Conservation (phyloP, 805 yeast species). For the Grigorovia jiainica region DNA sequence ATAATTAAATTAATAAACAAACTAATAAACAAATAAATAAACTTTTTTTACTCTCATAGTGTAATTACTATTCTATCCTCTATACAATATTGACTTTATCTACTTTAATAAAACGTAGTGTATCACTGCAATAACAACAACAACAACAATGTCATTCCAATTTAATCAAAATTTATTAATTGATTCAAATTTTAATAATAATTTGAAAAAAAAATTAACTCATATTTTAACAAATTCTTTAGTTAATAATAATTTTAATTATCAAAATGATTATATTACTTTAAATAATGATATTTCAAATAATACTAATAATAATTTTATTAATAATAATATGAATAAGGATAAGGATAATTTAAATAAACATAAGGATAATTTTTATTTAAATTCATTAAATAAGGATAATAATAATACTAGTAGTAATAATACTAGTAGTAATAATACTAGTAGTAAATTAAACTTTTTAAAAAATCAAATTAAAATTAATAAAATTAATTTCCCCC, state of each 20-base stretch:
- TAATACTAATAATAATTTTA: too few relatives aligned
- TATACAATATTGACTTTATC: too few relatives aligned
- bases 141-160: background rate
- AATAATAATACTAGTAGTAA: background rate
- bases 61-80: too few relatives aligned
- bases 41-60: too few relatives aligned
- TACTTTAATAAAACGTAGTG: background rate
- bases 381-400: too few relatives aligned
- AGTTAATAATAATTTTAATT: background rate
- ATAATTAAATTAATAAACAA: too few relatives aligned
- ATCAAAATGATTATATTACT: background rate
- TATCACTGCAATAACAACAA: background rate
- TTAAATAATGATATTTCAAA: background rate
- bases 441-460: slow-evolving; percentile 4
- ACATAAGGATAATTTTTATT: too few relatives aligned
- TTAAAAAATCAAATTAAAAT: slow-evolving; percentile 26
- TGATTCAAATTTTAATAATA: background rate
- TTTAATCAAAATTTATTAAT: background rate
- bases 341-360: too few relatives aligned
- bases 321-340: too few relatives aligned
- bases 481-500: slow-evolving; percentile 22
- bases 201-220: background rate
- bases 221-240: background rate
- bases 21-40: too few relatives aligned
- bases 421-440: background rate